These are phyloP conservation scores for Hyphopichia wangnamkhiaoensis DNA, from an alignment of 1,139 yeast genomes.

Conservation along the genomic window DNA sequence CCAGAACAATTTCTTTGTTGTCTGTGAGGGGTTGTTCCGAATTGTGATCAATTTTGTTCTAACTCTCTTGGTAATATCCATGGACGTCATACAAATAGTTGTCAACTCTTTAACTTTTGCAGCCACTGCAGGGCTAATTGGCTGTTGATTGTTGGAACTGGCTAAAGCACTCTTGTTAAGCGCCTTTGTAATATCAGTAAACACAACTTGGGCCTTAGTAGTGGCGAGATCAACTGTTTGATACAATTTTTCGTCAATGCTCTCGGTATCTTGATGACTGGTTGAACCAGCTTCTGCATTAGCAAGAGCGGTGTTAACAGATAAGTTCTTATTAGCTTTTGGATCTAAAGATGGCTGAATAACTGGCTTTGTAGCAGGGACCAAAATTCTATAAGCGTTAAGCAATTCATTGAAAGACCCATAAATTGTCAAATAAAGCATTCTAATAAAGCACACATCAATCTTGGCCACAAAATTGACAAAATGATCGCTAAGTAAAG, in stretches of 20 bases:
- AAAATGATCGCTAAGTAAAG: conserved; percentile 48
- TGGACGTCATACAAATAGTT: conserved; percentile 73
- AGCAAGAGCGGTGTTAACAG: background rate
- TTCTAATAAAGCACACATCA: conserved; percentile 70
- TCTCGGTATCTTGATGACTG: conserved; percentile 35
- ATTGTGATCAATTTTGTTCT: conserved; percentile 57
- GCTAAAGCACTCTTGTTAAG: conserved; percentile 72
- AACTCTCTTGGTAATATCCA: conserved; percentile 75
- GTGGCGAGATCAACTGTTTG: conserved; percentile 76
- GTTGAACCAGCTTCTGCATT: conserved; percentile 3
- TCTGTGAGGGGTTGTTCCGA: conserved; percentile 49
- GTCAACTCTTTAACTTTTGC: conserved; percentile 76
- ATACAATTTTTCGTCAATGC: conserved; percentile 75
- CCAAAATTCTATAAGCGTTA: conserved; percentile 65
- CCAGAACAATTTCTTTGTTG: conserved; percentile 70
- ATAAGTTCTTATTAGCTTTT: conserved; percentile 12
- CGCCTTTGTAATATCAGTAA: conserved; percentile 75
- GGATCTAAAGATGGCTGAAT: conserved; percentile 20
- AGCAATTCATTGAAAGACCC: conserved; percentile 76
- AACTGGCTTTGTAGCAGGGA: conserved; percentile 28
- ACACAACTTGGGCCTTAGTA: conserved; percentile 74
- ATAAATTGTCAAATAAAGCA: conserved; percentile 68
- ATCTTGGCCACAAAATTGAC: conserved; percentile 51
- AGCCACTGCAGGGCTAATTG: conserved; percentile 42
- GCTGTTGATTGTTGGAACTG: conserved; percentile 20